Percentiles rank a stretch among this genome's conserved stretches.
phyloP scores from a whole-genome alignment of 108 stramenopile species.

The Conticribra weissflogii region DNA sequence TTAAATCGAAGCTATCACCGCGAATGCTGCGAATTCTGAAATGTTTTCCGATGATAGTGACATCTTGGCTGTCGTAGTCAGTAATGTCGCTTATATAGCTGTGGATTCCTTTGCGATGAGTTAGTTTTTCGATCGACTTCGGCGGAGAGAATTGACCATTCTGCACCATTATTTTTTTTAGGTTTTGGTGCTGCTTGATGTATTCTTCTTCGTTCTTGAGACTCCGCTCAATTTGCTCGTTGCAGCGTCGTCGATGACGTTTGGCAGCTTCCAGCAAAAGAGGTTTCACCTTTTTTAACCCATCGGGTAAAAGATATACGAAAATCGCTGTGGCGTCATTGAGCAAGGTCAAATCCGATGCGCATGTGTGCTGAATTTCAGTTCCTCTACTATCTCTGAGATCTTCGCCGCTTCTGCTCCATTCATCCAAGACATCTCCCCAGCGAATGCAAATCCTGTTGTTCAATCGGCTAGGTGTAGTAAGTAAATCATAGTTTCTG shows the following conservation, averaged over 20 bases:
- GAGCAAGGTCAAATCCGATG: slow-evolving; percentile 47
- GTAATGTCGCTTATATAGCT: slow-evolving; percentile 43
- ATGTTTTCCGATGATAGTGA: too few species aligned
- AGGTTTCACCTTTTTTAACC: slow-evolving; percentile 64
- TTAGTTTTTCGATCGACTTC: neutral
- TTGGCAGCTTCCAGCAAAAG: slow-evolving; percentile 54
- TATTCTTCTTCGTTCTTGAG: slow-evolving; percentile 3
- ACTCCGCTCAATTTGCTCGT: slow-evolving; percentile 4
- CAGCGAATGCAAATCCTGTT: slow-evolving; percentile 57
- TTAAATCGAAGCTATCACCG: too few species aligned
- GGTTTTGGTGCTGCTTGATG: slow-evolving; percentile 1
- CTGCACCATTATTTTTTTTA: neutral
- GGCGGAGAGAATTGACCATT: too few species aligned
- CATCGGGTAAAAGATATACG: slow-evolving; percentile 84
- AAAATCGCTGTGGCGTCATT: slow-evolving; percentile 82
- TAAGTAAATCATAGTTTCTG: too few species aligned
- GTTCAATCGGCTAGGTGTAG: too few species aligned
- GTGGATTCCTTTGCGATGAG: slow-evolving; percentile 21
- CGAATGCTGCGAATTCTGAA: too few species aligned
- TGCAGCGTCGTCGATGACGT: slow-evolving; percentile 31
- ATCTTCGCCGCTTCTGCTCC: slow-evolving; percentile 5
- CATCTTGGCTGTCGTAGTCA: slow-evolving; percentile 19
- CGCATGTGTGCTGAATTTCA: slow-evolving; percentile 3
- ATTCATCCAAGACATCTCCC: slow-evolving; percentile 61
- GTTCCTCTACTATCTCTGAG: too few species aligned